A percentile compares a stretch with the other conserved stretches of the same genome.
Evolutionary conservation across 164 flowering plant genomes (phyloP).

Genomic region (Macadamia integrifolia): DNA sequence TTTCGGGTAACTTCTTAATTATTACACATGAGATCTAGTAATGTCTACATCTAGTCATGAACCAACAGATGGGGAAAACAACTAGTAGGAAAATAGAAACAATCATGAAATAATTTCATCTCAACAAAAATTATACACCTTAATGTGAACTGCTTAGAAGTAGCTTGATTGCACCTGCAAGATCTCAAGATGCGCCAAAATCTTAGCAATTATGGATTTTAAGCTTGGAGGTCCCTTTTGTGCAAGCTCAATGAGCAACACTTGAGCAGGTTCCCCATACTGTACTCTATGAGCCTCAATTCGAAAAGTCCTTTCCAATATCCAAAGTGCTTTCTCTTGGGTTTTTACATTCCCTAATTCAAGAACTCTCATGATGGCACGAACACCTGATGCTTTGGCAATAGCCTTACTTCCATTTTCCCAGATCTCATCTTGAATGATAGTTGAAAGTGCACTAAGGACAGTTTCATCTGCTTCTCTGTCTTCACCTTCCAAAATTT

Average conservation of each 20-base stretch:
- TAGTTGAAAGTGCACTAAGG: slow-evolving; percentile 59
- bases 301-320: slow-evolving; percentile 66
- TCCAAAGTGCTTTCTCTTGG: slow-evolving; percentile 70
- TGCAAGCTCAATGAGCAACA: slow-evolving; percentile 62
- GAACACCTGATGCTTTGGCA: slow-evolving; percentile 41
- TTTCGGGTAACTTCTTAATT: no score
- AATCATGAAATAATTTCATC: not conserved
- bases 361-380: slow-evolving; percentile 43
- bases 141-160: slow-evolving; percentile 30
- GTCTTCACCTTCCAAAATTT: slow-evolving; percentile 47
- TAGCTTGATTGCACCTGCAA: slow-evolving; percentile 80
- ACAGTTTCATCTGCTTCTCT: slow-evolving; percentile 76
- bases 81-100: not conserved
- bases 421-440: slow-evolving; percentile 63
- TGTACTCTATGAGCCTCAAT: slow-evolving; percentile 39
- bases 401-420: slow-evolving; percentile 56
- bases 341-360: slow-evolving; percentile 47
- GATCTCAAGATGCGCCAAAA: slow-evolving; percentile 75
- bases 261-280: slow-evolving; percentile 63
- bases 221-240: slow-evolving; percentile 52
- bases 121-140: not conserved
- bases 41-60: no score
- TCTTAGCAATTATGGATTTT: slow-evolving; percentile 49
- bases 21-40: no score
- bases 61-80: no score